Evolutionary conservation across 495 filamentous ascomycete species (phyloP), one percentile per base, ranked within the genome.

Genomic region (Aspergillus affinis): DNA sequence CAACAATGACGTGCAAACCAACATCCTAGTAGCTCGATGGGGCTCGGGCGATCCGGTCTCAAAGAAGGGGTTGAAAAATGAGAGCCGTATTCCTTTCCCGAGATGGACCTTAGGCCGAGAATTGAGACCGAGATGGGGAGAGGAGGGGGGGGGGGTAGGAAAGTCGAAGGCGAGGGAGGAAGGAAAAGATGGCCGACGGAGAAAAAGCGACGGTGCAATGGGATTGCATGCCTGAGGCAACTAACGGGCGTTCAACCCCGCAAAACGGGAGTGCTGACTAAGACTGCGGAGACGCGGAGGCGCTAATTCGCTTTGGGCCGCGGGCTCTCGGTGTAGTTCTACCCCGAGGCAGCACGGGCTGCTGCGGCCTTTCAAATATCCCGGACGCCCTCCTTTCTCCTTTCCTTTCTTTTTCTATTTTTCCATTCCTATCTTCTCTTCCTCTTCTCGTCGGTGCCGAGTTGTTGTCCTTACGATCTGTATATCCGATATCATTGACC

Each of bases 241-340:
- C 49, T 48, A 64, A 55, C 44, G 41, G 17, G 64, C 62, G 61
- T 57, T 58, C 44, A 46, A 65, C 66, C 61, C 65, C 69, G 65
- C 69, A 61, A 48, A 60, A 52, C 55, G 41, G 51, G 23, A n/a
- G 29, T 3, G 29, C 19, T 54, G 51, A 54, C 51, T 54, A 54
- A 54, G 26, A 29, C 26, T 29, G 18, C 51, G 51, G 29, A 54
- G 29, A 53, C 18, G 45, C 18, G 30, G 48, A 26, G 23, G 48
- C 9, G 19, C 36, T 6, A 15, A 26, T 2, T 36, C 8, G 0
- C 30, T 41, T 54, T 18, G 7, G 7, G 29, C 12, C 15, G 8
- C 8, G 3, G 36, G 8, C 13, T 41, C 68, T 73, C 69, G 72
- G 74, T 66, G 26, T 54, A 72, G 65, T 58, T 67, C 70, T 76